These are phyloP conservation scores for Pichia sp. DNA, from an alignment of 1,139 yeast genomes.

Conservation along the genomic window DNA sequence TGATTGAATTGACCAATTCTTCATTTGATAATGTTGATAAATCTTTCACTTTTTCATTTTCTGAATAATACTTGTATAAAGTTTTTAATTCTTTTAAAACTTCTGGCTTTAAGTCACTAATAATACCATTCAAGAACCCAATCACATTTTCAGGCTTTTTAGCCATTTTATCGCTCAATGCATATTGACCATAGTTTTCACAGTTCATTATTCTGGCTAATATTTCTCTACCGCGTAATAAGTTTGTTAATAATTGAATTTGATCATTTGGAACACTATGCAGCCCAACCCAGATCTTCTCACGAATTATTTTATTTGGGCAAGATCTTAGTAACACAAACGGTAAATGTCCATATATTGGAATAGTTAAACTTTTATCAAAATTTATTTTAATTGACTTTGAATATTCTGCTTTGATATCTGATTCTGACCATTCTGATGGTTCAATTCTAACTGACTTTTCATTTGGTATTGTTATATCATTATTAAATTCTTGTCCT, in stretches of 20 bases:
- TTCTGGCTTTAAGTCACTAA: conserved; percentile 43
- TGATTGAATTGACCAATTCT: conserved; percentile 43
- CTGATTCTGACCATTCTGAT: conserved; percentile 21
- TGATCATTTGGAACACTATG: conserved; percentile 56
- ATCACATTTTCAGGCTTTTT: conserved; percentile 69
- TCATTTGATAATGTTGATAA: conserved; percentile 26
- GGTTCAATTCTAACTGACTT: conserved; percentile 27
- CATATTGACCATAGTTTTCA: conserved; percentile 69
- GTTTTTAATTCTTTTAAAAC: conserved; percentile 54
- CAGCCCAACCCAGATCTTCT: conserved; percentile 66
- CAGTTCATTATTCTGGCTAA: conserved; percentile 73
- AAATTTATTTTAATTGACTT: conserved; percentile 18
- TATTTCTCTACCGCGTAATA: conserved; percentile 61
- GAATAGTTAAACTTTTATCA: conserved; percentile 41
- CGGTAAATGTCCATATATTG: conserved; percentile 65
- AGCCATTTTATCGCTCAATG: conserved; percentile 87
- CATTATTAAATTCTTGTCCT: conserved; percentile 73
- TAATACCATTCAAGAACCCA: conserved; percentile 57
- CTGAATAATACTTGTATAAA: conserved; percentile 21
- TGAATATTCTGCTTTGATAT: conserved; percentile 19
- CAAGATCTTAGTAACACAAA: conserved; percentile 59
- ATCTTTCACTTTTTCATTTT: conserved; percentile 14
- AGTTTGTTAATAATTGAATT: conserved; percentile 48
- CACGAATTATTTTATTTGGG: conserved; percentile 50
- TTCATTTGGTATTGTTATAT: conserved; percentile 41